phyloP scores from a whole-genome alignment of 305 asterid species.

The Fraxinus xanthoxyloides region DNA sequence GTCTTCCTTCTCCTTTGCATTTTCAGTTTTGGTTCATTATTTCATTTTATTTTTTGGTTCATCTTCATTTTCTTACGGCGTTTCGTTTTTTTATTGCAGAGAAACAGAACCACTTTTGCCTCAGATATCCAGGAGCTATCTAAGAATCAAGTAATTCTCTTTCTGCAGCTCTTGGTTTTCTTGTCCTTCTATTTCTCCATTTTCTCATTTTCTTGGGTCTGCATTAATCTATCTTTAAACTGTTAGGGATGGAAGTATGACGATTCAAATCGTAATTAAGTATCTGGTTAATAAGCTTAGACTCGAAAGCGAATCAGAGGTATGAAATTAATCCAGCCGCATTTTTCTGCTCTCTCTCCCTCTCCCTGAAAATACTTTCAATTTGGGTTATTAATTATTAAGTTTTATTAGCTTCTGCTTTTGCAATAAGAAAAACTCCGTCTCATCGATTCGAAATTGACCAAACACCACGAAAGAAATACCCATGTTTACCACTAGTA shows the following conservation, averaged over 20 bases:
- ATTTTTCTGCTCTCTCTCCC: background rate
- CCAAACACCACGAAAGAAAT: background rate
- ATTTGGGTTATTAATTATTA: background rate
- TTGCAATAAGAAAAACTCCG: background rate
- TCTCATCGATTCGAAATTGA: background rate
- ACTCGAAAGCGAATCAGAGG: constrained; percentile 88
- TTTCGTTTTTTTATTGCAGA: constrained; percentile 36
- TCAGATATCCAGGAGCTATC: constrained; percentile 85
- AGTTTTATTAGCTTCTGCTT: background rate
- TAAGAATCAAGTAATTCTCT: constrained; percentile 76
- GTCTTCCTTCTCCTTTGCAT: background rate
- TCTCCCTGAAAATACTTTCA: background rate
- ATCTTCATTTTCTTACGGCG: background rate
- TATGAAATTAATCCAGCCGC: constrained; percentile 27
- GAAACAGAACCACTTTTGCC: constrained; percentile 75
- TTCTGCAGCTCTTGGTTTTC: background rate
- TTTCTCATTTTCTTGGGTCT: background rate
- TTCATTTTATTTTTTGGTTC: background rate
- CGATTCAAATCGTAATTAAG: constrained; percentile 72
- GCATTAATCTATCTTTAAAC: background rate
- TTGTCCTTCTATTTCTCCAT: background rate
- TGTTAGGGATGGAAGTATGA: constrained; percentile 84
- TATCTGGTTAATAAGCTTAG: constrained; percentile 81
- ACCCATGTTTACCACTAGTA: background rate
- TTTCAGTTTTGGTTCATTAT: background rate